Conservation (phyloP, 208 protist genomes). For the Herpetomonas tarakana region DNA sequence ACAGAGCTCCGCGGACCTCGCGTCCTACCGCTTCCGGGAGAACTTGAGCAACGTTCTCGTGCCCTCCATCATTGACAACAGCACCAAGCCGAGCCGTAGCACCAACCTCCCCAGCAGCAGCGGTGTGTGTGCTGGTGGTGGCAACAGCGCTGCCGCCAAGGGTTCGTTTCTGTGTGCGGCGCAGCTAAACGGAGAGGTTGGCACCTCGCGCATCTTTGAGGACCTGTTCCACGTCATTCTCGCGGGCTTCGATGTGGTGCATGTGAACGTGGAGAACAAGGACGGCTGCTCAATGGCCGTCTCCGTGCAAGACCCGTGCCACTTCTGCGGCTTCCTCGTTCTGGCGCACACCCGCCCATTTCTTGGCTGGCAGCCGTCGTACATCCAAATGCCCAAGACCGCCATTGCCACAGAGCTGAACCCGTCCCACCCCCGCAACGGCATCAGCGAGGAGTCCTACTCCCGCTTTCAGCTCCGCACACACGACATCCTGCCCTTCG, state of each 20-base stretch:
- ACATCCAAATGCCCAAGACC: not conserved
- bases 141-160: not conserved
- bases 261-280: conserved; percentile 33
- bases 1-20: conserved; percentile 31
- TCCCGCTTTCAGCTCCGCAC: not conserved
- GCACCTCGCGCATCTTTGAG: conserved; percentile 40
- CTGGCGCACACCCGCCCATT: conserved; percentile 69
- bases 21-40: conserved; percentile 49
- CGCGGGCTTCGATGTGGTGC: conserved; percentile 70
- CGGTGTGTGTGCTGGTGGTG: no score
- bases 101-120: not conserved
- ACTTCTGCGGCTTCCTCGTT: conserved; percentile 49
- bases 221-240: conserved; percentile 63
- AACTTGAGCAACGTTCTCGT: conserved; percentile 36
- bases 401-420: not conserved
- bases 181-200: conserved; percentile 64
- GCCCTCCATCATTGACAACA: conserved; percentile 44
- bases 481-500: not conserved
- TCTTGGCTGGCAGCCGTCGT: conserved; percentile 59
- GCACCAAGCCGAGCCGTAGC: not conserved
- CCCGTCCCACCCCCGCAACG: not conserved
- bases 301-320: conserved; percentile 17
- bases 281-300: conserved; percentile 12
- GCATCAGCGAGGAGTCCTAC: no score
- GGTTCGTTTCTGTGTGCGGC: not conserved